Conservation (phyloP, 768 basidiomycete genomes). For the Heimioporus sp. region DNA sequence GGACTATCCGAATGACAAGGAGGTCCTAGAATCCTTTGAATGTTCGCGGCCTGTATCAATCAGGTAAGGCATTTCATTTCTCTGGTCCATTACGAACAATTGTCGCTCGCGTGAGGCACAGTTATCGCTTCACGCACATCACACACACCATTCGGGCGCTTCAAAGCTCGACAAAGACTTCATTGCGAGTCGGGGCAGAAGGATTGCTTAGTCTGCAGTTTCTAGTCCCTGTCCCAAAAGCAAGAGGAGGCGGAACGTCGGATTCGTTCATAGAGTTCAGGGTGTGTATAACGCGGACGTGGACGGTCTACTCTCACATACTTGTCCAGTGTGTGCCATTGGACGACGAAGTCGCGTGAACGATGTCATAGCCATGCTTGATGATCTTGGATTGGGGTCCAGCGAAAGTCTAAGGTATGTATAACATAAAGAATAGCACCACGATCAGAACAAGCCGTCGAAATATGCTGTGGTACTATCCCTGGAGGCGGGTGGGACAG, state of each 20-base stretch:
- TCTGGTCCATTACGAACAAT: neutral
- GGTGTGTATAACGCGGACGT: slow-evolving; percentile 44
- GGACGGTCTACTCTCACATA: slow-evolving; percentile 8
- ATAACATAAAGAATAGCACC: neutral
- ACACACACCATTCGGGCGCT: slow-evolving; percentile 69
- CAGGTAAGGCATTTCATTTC: slow-evolving; percentile 48
- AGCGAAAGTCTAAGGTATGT: slow-evolving; percentile 19
- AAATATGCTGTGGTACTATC: slow-evolving; percentile 36
- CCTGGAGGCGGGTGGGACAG: slow-evolving; percentile 15
- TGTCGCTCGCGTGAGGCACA: slow-evolving; percentile 27
- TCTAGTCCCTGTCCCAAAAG: slow-evolving; percentile 63
- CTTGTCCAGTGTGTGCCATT: slow-evolving; percentile 27
- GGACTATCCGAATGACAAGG: slow-evolving; percentile 93
- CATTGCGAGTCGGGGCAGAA: slow-evolving; percentile 77
- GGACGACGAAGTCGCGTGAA: slow-evolving; percentile 29
- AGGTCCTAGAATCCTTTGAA: slow-evolving; percentile 89
- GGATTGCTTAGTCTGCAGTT: slow-evolving; percentile 89
- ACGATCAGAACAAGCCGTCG: slow-evolving; percentile 38
- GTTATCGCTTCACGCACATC: slow-evolving; percentile 85
- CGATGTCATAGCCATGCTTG: neutral
- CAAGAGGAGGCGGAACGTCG: slow-evolving; percentile 38
- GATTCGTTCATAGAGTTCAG: slow-evolving; percentile 86
- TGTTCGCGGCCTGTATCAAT: slow-evolving; percentile 66
- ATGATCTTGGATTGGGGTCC: neutral
- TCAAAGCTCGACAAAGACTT: slow-evolving; percentile 83